Base-by-base conservation (phyloP, 2,329 filamentous ascomycete genomes). In the Fusarium transvaalense region DNA sequence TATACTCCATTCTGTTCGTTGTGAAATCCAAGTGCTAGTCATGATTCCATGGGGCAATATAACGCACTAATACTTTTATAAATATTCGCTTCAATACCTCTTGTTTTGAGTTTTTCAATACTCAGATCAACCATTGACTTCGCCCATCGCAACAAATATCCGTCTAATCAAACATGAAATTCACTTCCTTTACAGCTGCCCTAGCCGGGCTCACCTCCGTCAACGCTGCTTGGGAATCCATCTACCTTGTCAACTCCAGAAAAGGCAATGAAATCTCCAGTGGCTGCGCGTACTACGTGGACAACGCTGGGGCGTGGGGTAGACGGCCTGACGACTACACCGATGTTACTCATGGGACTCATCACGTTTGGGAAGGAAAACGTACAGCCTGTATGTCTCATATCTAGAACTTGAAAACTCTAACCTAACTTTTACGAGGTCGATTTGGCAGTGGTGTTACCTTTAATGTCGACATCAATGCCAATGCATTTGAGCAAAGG, bases 191-290 rank as follows among this genome's bases (percentile, higher is more conserved):
- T 9, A 1, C 37, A 10, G 13, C 35, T 4, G 7, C 7, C 5
- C 17, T 56, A 0, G 17, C 27, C 0, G 19, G 34, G 1, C 1
- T 45, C 1, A 5, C 29, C 19, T 12, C 50, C 6, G 38, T 53
- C 27, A 34, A 4, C 15, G 50, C 50, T 23, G 38, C 2, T 0
- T 53, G 50, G 50, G 38, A 53, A 5, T 31, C 27, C 0, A 12
- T 45, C 29, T 45, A 53, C 17, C 29, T 53, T 10, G 50, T 53
- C 27, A 53, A 53, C 9, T 53, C 50, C 17, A 25, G 50, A 3
- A 45, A 13, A 5, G 50, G 50, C 29, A 53, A 53, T 9, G 50
- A 53, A 14, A 43, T 53, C 13, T 53, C 50, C 6, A 53, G 50
- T 3, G 50, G 50, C 0, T 43, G 39, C 2, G 50, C 50, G 15